phyloP scores from a whole-genome alignment of 2,329 filamentous ascomycete species.

The Thyridium curvatum region DNA sequence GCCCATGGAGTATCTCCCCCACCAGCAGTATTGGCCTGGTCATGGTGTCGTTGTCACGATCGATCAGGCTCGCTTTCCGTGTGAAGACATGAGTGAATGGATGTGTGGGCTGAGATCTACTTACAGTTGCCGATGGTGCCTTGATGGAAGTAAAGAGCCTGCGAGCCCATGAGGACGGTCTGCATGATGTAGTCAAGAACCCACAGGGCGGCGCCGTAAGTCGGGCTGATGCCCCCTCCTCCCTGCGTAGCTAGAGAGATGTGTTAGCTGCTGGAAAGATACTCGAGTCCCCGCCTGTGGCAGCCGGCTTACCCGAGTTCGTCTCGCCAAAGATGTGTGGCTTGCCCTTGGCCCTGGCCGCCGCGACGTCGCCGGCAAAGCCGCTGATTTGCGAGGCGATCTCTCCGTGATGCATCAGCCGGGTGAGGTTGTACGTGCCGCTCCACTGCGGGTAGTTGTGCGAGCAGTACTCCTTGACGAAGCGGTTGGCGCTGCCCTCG shows the following conservation, averaged over 20 bases:
- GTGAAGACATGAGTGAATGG: no score
- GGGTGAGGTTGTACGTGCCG: constrained; percentile 23
- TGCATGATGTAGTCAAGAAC: constrained; percentile 32
- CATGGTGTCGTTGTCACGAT: neutral
- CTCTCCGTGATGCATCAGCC: constrained; percentile 32
- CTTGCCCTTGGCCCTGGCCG: constrained; percentile 26
- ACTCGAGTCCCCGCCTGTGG: no score
- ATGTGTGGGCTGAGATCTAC: no score
- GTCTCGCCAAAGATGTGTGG: constrained; percentile 37
- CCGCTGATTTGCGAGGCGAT: constrained; percentile 28
- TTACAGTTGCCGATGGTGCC: constrained; percentile 25
- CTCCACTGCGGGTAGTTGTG: constrained; percentile 37
- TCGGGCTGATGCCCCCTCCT: constrained; percentile 29
- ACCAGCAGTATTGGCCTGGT: constrained; percentile 26
- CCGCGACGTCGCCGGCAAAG: constrained; percentile 28
- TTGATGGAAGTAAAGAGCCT: constrained; percentile 20
- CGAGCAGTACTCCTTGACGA: constrained; percentile 33
- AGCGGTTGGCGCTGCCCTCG: constrained; percentile 26
- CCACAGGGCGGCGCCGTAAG: constrained; percentile 33
- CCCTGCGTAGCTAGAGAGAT: constrained; percentile 23
- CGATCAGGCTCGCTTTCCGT: no score
- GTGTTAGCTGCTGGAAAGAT: no score
- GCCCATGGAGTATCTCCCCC: constrained; percentile 21
- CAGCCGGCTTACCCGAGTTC: constrained; percentile 28
- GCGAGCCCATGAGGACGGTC: constrained; percentile 16